Percentiles rank a stretch among this genome's conserved stretches.
These are phyloP conservation scores for Austroboletus novae-zelandiae DNA, from an alignment of 1,284 basidiomycete species.

Conservation along the genomic window DNA sequence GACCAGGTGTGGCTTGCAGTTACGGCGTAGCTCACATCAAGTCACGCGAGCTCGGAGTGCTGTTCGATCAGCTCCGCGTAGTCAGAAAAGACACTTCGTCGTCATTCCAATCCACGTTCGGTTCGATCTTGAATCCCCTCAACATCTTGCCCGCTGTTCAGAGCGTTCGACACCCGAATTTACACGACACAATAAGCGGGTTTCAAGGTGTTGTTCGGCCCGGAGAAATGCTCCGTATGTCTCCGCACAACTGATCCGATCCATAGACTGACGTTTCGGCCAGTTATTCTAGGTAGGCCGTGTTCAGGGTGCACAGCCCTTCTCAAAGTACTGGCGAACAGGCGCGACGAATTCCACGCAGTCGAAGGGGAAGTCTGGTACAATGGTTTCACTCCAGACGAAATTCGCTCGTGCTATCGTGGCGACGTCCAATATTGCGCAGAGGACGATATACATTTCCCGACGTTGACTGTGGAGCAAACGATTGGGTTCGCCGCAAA, in stretches of 20 bases:
- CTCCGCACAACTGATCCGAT: neutral
- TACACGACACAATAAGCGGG: slow-evolving; percentile 44
- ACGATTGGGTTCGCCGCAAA: slow-evolving; percentile 65
- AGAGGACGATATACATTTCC: slow-evolving; percentile 75
- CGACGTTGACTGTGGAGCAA: slow-evolving; percentile 69
- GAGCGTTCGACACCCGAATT: slow-evolving; percentile 35
- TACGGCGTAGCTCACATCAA: slow-evolving; percentile 28
- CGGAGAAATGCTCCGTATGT: slow-evolving; percentile 59
- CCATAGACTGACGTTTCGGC: neutral
- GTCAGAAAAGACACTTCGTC: slow-evolving; percentile 35
- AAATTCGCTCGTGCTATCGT: slow-evolving; percentile 54
- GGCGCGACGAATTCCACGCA: slow-evolving; percentile 56
- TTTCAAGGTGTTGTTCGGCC: slow-evolving; percentile 54
- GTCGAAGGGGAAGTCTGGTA: slow-evolving; percentile 68
- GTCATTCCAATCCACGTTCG: slow-evolving; percentile 41
- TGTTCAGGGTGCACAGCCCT: slow-evolving; percentile 74
- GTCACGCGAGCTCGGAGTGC: slow-evolving; percentile 35
- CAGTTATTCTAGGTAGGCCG: slow-evolving; percentile 63
- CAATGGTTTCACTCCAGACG: slow-evolving; percentile 56
- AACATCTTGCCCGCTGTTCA: slow-evolving; percentile 27
- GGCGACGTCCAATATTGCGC: slow-evolving; percentile 70
- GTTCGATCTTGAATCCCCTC: slow-evolving; percentile 40
- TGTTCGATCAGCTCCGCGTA: slow-evolving; percentile 37
- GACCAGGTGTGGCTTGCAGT: slow-evolving; percentile 15
- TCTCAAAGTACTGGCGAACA: slow-evolving; percentile 71